Base-by-base conservation (phyloP, 768 basidiomycete genomes). In the Pulveroboletus frians region DNA sequence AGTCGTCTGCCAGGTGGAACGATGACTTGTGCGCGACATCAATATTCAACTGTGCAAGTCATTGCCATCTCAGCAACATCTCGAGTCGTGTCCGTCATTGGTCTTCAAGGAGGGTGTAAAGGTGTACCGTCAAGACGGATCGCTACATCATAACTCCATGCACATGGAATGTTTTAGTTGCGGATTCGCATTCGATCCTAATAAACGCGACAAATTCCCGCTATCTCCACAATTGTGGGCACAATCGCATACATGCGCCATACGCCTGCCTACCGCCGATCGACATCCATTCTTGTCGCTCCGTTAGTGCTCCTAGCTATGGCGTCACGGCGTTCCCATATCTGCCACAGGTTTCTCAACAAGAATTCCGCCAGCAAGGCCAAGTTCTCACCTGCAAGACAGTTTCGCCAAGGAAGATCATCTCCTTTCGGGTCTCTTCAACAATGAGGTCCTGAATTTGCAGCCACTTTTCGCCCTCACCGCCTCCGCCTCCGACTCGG, bases 321-420 rank as follows among this genome's bases (percentile, higher is more conserved):
- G 37, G 52, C 44, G 43, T 64, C 66, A 57, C 82, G 73, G 54
- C 77, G 73, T 67, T 84, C 81, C 83, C 83, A 84, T 59, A 84
- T 81, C 83, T 84, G 59, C 32, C 43, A 23, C 26, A 38, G 8
- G 36, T 15, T 58, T 50, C 49, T 64, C 47, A 58, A 44, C 34
- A 26, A 39, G 27, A 49, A 13, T 42, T 21, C 40, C 49, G 51
- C 18, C 27, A 20, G 23, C 15, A 47, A n/a, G 32, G 26, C 49
- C 17, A 35, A 43, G 39, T 39, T 8, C 61, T 51, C 53, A 93
- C 93, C 79, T 99, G 96, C 43, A 99, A 72, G 29, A 95, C 86
- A n/a, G 88, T 91, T 68, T 98, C 96, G 23, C 94, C 95, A 31
- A 99, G 73, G 66, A 96, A 93, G 46, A 99, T 95, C 91, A 99